Percentiles rank a stretch among this genome's conserved stretches.
Conservation (phyloP, 75 land plant species). For the Selaginella tamariscina region DNA sequence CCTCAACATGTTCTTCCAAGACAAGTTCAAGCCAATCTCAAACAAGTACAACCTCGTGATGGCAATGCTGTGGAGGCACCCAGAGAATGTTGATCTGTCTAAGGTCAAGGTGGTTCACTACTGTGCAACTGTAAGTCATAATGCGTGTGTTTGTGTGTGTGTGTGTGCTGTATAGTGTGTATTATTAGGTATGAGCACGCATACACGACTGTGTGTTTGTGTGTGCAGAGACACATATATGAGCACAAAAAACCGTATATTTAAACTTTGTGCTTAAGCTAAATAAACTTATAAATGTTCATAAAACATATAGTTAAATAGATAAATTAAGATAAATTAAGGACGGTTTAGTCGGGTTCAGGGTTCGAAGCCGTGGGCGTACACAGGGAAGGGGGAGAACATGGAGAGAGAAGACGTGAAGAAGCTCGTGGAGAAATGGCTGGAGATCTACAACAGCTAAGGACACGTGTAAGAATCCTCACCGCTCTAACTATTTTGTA, state of each 20-base stretch:
- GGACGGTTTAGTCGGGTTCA: neutral
- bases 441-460: neutral
- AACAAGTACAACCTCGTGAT: slow-evolving; percentile 37
- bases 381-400: slow-evolving; percentile 4
- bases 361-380: slow-evolving; percentile 10
- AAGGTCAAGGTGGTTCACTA: slow-evolving; percentile 42
- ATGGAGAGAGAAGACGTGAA: slow-evolving; percentile 7
- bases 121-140: slow-evolving; percentile 40
- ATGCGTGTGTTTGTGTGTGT: neutral
- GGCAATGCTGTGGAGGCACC: slow-evolving; percentile 49
- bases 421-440: slow-evolving; percentile 1
- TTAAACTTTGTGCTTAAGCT: too few relatives aligned
- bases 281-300: too few relatives aligned
- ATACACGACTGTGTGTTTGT: too few relatives aligned
- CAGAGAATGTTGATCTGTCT: slow-evolving; percentile 37
- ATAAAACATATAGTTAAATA: too few relatives aligned
- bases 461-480: too few relatives aligned
- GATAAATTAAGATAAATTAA: too few relatives aligned
- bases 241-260: too few relatives aligned
- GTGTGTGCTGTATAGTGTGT: neutral
- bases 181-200: neutral
- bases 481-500: too few relatives aligned
- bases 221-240: too few relatives aligned
- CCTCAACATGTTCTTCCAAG: slow-evolving; percentile 43
- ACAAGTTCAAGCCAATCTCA: slow-evolving; percentile 38